Base-by-base conservation (phyloP, 495 filamentous ascomycete species). In the Neohortaea acidophila region DNA sequence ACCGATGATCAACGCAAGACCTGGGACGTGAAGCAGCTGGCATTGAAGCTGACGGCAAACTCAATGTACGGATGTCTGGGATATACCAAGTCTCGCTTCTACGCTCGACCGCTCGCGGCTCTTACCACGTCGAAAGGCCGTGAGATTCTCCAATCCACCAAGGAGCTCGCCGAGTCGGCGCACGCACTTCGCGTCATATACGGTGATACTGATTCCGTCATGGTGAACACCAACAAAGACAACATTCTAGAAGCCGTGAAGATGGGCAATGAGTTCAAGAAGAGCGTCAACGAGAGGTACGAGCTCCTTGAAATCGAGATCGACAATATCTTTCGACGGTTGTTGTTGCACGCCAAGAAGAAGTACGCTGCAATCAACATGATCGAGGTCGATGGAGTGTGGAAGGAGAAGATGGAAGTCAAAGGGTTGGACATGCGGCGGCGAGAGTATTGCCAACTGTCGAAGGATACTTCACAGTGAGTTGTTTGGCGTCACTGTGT, bases 11-110 rank as follows among this genome's bases (percentile, higher is more conserved):
- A 97, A 57, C 73, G 93, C 37, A 75, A 81, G 8, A 73, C 84
- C n/a, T 97, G 86, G 86, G 91, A 97, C 51, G 94, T 94, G 47
- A 96, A 91, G 55, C 89, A 97, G 58, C 66, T 92, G 53, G 89
- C 89, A 21, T 69, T 97, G 46, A 97, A 97, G 63, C 70, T 96
- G 32, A 97, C 89, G 13, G 89, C 89, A 41, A 97, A 97, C 62
- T 96, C 91, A 45, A 97, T 97, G 89, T 97, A 97, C 59, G 89
- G 89, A 39, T 97, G 89, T 70, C 61, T 97, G 51, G 89, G 89
- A 47, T 97, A 94, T 58, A 84, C 81, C 1, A 84, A 81, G 50
- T 94, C 87, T 43, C 79, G 89, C 25, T 97, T 97, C 65, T 96
- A 96, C 53, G 89, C 89, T 38, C 73, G 89, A 22, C 89, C 89